Evolutionary conservation across 192 early-diverging fungal genomes (phyloP), one percentile per base, ranked within the genome.

Genomic region (Coemansia interrupta): DNA sequence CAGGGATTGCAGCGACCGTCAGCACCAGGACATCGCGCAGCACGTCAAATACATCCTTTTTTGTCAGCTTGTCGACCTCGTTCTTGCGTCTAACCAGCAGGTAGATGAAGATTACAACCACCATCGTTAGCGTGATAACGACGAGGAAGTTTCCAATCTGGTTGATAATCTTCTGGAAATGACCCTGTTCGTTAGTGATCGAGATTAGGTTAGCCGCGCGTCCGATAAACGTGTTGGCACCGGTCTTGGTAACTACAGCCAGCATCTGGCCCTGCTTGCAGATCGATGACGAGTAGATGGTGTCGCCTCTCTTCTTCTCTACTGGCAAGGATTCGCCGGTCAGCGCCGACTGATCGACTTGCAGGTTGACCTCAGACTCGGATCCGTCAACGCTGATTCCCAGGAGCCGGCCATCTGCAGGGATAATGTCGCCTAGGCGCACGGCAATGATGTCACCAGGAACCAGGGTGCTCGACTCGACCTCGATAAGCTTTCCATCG

Each of bases 121-220:
- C 89, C 58, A 92, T 74, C 24, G 87, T 80, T 26, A 86, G 70
- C 36, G 88, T 92, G 65, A 94, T 89, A 59, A 88, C 77, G 42
- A 97, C 88, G 41, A 97, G 80, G 61, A 95, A 94, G 80, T 95
- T 93, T 19, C 95, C 95, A 60, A 97, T 95, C 52, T 83, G 75
- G 70, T 89, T 90, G 83, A 95, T 89, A 50, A 95, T 84, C 79
- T 95, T 97, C 68, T 97, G 95, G 82, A 97, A 97, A 73, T 97
- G 95, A 54, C 95, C 95, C 73, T 90, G 84, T 68, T 97, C 95
- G 52, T 85, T 84, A 49, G 93, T 95, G 56, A 92, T 90, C 12
- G 91, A 87, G 72, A 95, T 95, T 58, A 97, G 72, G 75, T 90
- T 91, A 24, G 94, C 93, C 5, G 94, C 92, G 55, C 94, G 89